Percentiles rank a stretch among this genome's conserved stretches.
phyloP scores from a whole-genome alignment of 306 rosid genomes.

The Pterocarpus santalinus region DNA sequence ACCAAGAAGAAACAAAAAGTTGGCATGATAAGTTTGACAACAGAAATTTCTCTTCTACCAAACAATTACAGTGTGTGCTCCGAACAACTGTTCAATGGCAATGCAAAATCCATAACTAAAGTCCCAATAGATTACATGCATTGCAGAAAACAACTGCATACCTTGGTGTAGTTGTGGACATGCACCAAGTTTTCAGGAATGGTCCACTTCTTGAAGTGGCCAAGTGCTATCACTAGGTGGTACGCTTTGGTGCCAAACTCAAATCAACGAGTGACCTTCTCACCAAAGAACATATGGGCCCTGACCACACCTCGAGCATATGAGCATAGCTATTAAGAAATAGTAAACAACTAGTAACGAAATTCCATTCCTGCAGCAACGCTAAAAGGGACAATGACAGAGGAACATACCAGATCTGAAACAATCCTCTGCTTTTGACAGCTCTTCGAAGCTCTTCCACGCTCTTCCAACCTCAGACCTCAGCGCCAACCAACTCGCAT shows the following conservation, averaged over 20 bases:
- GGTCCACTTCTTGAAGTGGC: slow-evolving; percentile 88
- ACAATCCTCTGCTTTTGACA: too few relatives aligned
- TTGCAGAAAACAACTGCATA: slow-evolving; percentile 43
- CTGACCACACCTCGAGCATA: slow-evolving; percentile 52
- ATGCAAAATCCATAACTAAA: background rate
- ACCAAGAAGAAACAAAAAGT: background rate
- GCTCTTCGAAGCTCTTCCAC: too few relatives aligned
- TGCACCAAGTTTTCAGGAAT: slow-evolving; percentile 66
- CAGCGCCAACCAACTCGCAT: too few relatives aligned
- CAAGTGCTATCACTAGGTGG: slow-evolving; percentile 81
- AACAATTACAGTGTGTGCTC: background rate
- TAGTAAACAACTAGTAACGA: background rate
- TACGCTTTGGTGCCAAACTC: slow-evolving; percentile 88
- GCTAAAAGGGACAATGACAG: too few relatives aligned
- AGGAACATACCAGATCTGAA: too few relatives aligned
- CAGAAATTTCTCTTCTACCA: slow-evolving; percentile 15
- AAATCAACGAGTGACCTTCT: slow-evolving; percentile 81
- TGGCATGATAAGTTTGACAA: slow-evolving; percentile 15
- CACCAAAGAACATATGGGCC: slow-evolving; percentile 92
- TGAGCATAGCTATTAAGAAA: slow-evolving; percentile 32
- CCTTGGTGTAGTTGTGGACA: slow-evolving; percentile 74
- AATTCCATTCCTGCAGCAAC: too few relatives aligned
- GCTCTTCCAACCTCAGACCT: too few relatives aligned
- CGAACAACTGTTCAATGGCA: background rate
- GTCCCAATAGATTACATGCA: slow-evolving; percentile 13